Conservation (phyloP, 1,139 yeast genomes). For the Pichia sp. region DNA sequence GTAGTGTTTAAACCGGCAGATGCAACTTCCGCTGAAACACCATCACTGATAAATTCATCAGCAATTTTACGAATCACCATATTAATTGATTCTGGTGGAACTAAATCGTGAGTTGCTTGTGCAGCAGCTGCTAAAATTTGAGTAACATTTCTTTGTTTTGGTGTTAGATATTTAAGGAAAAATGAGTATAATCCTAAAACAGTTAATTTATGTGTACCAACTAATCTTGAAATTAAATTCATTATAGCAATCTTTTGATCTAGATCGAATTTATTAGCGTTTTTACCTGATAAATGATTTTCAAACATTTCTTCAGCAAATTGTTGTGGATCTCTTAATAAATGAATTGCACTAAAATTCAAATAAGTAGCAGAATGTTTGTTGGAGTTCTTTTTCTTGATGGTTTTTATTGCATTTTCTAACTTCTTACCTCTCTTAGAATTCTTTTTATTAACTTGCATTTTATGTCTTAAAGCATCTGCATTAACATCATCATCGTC, state of each 20-base stretch:
- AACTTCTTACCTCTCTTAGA: slow-evolving; percentile 74
- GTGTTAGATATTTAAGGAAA: slow-evolving; percentile 82
- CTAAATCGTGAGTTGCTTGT: slow-evolving; percentile 92
- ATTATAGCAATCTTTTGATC: slow-evolving; percentile 86
- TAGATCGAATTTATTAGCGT: slow-evolving; percentile 57
- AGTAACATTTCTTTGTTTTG: slow-evolving; percentile 90
- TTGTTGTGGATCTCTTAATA: slow-evolving; percentile 94
- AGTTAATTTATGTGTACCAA: slow-evolving; percentile 91
- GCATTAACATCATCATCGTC: slow-evolving; percentile 73
- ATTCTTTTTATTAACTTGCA: slow-evolving; percentile 78
- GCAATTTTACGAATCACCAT: slow-evolving; percentile 86
- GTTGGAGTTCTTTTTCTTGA: slow-evolving; percentile 55
- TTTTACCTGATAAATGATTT: slow-evolving; percentile 64
- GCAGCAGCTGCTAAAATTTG: slow-evolving; percentile 96
- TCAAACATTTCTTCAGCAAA: slow-evolving; percentile 82
- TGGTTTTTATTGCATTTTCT: slow-evolving; percentile 60
- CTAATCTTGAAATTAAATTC: slow-evolving; percentile 79
- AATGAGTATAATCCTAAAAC: slow-evolving; percentile 85
- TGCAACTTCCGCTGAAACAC: slow-evolving; percentile 96
- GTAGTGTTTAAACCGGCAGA: slow-evolving; percentile 96
- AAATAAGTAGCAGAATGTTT: slow-evolving; percentile 64
- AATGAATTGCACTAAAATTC: slow-evolving; percentile 90
- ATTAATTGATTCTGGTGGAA: slow-evolving; percentile 85
- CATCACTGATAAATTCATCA: slow-evolving; percentile 95
- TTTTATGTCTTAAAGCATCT: slow-evolving; percentile 65